Percentiles rank a stretch among this genome's conserved stretches.
These are phyloP conservation scores for Fusarium piperis DNA, from an alignment of 2,329 filamentous ascomycete species.

Conservation along the genomic window DNA sequence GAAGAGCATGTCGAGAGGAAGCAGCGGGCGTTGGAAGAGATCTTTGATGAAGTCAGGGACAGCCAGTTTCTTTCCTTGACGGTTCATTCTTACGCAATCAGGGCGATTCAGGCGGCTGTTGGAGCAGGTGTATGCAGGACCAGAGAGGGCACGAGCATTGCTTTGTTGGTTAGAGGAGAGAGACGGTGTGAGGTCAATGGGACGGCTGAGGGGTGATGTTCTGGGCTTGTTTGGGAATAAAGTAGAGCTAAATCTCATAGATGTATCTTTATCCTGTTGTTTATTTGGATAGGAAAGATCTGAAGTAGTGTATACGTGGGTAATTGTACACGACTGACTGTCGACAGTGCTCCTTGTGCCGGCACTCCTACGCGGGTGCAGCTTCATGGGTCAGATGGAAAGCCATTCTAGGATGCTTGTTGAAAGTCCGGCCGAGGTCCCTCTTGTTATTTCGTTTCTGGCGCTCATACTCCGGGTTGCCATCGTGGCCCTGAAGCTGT, in stretches of 20 bases:
- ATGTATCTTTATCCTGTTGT: background rate
- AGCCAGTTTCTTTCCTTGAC: slow-evolving; percentile 59
- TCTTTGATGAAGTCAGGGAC: slow-evolving; percentile 53
- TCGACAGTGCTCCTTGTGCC: background rate
- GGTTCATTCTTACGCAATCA: slow-evolving; percentile 59
- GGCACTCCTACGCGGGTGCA: background rate
- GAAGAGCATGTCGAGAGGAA: slow-evolving; percentile 57
- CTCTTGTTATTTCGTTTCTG: background rate
- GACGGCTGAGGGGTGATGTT: background rate
- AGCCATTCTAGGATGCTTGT: background rate
- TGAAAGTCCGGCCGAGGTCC: background rate
- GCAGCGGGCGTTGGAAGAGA: slow-evolving; percentile 55
- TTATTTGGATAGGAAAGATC: background rate
- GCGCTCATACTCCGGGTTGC: background rate
- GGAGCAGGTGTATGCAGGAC: slow-evolving; percentile 56
- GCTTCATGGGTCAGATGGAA: background rate
- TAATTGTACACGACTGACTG: background rate
- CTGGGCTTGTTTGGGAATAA: background rate
- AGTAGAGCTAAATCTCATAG: background rate
- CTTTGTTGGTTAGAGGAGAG: slow-evolving; percentile 62
- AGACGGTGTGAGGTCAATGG: background rate
- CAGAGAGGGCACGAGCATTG: slow-evolving; percentile 63
- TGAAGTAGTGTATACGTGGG: background rate
- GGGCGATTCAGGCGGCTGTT: slow-evolving; percentile 53
- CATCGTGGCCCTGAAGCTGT: background rate